Evolutionary conservation across 495 filamentous ascomycete species (phyloP).

Genomic region (Thermothielavioides terrestris): DNA sequence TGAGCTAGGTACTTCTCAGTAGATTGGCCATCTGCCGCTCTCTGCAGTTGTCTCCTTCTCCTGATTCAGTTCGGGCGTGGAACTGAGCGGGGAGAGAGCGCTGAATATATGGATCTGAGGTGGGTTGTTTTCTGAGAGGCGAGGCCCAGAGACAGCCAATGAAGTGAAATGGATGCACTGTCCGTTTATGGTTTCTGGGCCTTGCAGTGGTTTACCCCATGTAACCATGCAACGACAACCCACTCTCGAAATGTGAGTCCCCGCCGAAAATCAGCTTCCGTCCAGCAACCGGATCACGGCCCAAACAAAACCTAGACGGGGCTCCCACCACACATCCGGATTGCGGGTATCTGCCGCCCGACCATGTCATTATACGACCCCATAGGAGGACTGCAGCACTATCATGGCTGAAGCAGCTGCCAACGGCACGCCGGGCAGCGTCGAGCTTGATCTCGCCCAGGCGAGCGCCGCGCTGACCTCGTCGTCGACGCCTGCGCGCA

Average conservation of each 20-base stretch:
- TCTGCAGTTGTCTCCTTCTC: too few species aligned
- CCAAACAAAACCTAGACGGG: constrained; percentile 13
- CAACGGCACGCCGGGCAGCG: constrained; percentile 22
- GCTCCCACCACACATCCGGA: background rate
- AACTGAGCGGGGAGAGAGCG: too few species aligned
- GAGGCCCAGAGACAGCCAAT: too few species aligned
- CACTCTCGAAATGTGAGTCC: constrained; percentile 24
- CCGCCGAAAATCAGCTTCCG: constrained; percentile 19
- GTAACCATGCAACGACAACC: constrained; percentile 14
- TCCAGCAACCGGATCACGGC: constrained; percentile 5
- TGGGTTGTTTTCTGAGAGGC: too few species aligned
- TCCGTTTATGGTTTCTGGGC: constrained; percentile 1
- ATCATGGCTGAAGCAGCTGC: constrained; percentile 39
- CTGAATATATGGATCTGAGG: too few species aligned
- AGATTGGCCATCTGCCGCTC: too few species aligned
- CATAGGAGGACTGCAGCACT: constrained; percentile 21
- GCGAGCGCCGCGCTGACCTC: constrained; percentile 36
- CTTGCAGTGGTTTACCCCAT: too few species aligned
- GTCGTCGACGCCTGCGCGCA: constrained; percentile 40
- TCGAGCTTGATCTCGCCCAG: constrained; percentile 32
- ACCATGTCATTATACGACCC: constrained; percentile 26
- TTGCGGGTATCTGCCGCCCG: constrained; percentile 12
- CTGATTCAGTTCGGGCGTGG: too few species aligned
- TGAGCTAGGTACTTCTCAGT: too few species aligned
- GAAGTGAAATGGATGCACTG: too few species aligned